Conservation (phyloP, 148 eudicot genomes). For the Linanthus parryae region DNA sequence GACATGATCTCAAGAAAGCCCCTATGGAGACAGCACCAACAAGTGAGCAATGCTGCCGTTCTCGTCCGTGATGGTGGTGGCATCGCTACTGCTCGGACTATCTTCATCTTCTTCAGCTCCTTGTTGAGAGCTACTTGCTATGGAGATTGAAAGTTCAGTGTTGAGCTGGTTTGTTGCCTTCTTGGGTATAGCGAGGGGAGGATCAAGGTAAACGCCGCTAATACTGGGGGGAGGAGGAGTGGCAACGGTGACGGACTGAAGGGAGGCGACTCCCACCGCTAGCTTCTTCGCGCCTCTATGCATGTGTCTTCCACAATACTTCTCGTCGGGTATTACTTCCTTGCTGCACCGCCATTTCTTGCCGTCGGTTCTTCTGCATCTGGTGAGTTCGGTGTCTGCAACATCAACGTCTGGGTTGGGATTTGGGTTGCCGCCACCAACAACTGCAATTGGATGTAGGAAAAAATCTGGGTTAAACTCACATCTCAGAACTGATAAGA, state of each 20-base stretch:
- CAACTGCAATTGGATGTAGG: background rate
- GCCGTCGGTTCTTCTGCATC: conserved; percentile 64
- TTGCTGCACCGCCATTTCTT: conserved; percentile 48
- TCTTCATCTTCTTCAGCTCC: background rate
- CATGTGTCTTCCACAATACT: conserved; percentile 45
- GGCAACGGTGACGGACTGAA: conserved; percentile 2
- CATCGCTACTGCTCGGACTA: conserved; percentile 15
- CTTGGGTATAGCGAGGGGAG: conserved; percentile 7
- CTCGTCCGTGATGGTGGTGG: conserved; percentile 34
- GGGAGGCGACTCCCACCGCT: background rate
- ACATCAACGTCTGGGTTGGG: background rate
- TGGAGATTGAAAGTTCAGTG: conserved; percentile 15
- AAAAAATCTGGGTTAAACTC: too few species aligned
- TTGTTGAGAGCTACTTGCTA: conserved; percentile 11
- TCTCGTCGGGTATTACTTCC: conserved; percentile 26
- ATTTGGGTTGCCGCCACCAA: conserved; percentile 2
- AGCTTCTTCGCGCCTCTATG: conserved; percentile 39
- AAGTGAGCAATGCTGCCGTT: conserved; percentile 6
- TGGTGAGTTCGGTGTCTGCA: conserved; percentile 12
- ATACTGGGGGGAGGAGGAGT: conserved; percentile 4
- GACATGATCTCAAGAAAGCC: too few species aligned
- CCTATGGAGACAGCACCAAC: conserved; percentile 7
- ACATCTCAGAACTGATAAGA: too few species aligned
- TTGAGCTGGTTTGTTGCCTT: conserved; percentile 2
- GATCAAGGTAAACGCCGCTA: background rate